Conservation (phyloP, 768 basidiomycete genomes). For the Tulasnella sp. region DNA sequence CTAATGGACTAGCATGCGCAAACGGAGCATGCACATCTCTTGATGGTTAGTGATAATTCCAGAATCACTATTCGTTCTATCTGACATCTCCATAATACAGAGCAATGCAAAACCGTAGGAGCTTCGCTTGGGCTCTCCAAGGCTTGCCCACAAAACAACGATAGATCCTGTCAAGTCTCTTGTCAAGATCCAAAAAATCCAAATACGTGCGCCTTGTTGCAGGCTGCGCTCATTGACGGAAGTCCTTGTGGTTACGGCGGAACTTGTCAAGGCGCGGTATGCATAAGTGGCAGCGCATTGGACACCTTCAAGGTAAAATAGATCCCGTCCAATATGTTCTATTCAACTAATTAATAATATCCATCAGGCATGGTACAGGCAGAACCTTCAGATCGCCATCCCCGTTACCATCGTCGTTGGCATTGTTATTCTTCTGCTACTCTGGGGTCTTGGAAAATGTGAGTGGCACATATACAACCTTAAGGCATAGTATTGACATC, state of each 20-base stretch:
- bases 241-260: slow-evolving; percentile 77
- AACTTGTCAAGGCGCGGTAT: slow-evolving; percentile 47
- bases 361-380: slow-evolving; percentile 52
- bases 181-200: slow-evolving; percentile 56
- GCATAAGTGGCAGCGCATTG: slow-evolving; percentile 44
- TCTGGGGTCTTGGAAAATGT: slow-evolving; percentile 34
- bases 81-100: no score
- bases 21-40: slow-evolving; percentile 67
- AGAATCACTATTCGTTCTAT: no score
- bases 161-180: slow-evolving; percentile 61
- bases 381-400: slow-evolving; percentile 67
- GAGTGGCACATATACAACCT: not conserved
- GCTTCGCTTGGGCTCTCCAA: slow-evolving; percentile 52
- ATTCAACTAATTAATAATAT: not conserved
- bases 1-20: slow-evolving; percentile 53
- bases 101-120: slow-evolving; percentile 65
- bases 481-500: not conserved
- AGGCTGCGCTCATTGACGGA: slow-evolving; percentile 62
- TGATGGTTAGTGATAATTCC: slow-evolving; percentile 35
- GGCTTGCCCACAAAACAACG: slow-evolving; percentile 50
- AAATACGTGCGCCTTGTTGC: slow-evolving; percentile 55
- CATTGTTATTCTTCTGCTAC: slow-evolving; percentile 43
- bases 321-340: not conserved
- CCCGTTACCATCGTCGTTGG: slow-evolving; percentile 64
- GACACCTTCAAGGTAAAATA: slow-evolving; percentile 45